phyloP scores from a whole-genome alignment of 257 asterid species.

The Mitragyna speciosa region DNA sequence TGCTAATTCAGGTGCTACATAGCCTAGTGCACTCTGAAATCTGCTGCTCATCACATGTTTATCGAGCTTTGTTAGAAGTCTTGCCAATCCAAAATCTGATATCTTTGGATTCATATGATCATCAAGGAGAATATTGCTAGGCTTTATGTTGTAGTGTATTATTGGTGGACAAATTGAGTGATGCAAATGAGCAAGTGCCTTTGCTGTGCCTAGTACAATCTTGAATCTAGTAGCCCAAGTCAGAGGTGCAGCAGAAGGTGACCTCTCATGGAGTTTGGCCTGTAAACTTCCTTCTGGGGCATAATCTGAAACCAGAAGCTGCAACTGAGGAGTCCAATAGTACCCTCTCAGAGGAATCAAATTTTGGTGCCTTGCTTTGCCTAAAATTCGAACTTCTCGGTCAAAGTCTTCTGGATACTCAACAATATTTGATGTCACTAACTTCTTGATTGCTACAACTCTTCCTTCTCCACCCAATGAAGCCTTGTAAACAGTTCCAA shows the following conservation, averaged over 20 bases:
- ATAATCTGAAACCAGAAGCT: constrained; percentile 74
- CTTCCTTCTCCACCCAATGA: constrained; percentile 49
- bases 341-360: constrained; percentile 68
- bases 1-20: constrained; percentile 86
- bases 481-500: constrained; percentile 80
- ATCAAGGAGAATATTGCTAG: constrained; percentile 78
- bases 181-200: constrained; percentile 85
- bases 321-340: constrained; percentile 88
- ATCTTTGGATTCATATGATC: constrained; percentile 62
- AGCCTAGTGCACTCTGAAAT: constrained; percentile 75
- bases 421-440: constrained; percentile 52
- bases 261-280: constrained; percentile 50
- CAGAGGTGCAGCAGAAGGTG: constrained; percentile 41
- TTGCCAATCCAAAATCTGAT: constrained; percentile 73
- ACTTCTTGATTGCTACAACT: constrained; percentile 69
- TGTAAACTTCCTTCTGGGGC: constrained; percentile 65
- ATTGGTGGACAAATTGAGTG: constrained; percentile 75
- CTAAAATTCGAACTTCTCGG: constrained; percentile 65
- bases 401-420: constrained; percentile 81
- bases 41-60: constrained; percentile 59
- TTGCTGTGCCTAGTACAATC: constrained; percentile 72
- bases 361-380: constrained; percentile 76
- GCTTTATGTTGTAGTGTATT: constrained; percentile 80
- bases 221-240: constrained; percentile 70
- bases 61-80: constrained; percentile 64